Conservation (phyloP, 192 early-diverging fungal genomes). For the Cladochytrium replicatum region DNA sequence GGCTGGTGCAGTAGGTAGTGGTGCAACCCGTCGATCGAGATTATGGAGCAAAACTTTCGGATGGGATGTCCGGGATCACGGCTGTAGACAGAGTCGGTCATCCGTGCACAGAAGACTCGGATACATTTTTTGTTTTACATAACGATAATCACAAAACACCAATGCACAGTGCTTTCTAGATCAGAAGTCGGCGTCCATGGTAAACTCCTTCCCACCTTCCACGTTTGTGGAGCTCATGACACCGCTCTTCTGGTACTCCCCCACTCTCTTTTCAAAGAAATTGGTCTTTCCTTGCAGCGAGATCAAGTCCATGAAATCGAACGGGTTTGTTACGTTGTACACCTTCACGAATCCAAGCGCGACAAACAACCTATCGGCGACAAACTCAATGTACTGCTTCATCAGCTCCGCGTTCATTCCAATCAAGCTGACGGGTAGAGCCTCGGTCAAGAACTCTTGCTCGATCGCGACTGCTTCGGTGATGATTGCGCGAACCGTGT, state of each 20-base stretch:
- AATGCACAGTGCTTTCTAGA: too few relatives aligned
- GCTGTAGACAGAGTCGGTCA: too few relatives aligned
- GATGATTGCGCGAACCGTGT: conserved; percentile 55
- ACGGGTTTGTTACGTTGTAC: conserved; percentile 69
- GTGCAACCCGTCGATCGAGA: too few relatives aligned
- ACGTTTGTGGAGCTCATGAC: too few relatives aligned
- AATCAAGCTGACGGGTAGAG: conserved; percentile 66
- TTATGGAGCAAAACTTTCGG: too few relatives aligned
- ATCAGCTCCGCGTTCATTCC: conserved; percentile 78
- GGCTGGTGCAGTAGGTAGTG: too few relatives aligned
- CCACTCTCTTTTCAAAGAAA: conserved; percentile 96
- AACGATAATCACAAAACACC: too few relatives aligned
- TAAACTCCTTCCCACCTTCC: too few relatives aligned
- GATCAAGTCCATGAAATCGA: conserved; percentile 88
- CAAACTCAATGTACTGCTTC: conserved; percentile 85
- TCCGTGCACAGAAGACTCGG: too few relatives aligned
- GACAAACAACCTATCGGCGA: conserved; percentile 73
- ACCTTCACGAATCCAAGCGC: conserved; percentile 67
- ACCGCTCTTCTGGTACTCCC: conserved; percentile 90
- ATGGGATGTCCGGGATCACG: too few relatives aligned
- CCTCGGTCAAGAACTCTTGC: conserved; percentile 75
- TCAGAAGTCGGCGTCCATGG: too few relatives aligned
- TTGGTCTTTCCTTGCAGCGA: conserved; percentile 95
- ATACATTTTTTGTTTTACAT: too few relatives aligned
- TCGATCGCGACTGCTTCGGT: conserved; percentile 71